Percentiles rank a stretch among this genome's conserved stretches.
Evolutionary conservation across 805 yeast species (phyloP).

Genomic region (Kuraishia borneana): DNA sequence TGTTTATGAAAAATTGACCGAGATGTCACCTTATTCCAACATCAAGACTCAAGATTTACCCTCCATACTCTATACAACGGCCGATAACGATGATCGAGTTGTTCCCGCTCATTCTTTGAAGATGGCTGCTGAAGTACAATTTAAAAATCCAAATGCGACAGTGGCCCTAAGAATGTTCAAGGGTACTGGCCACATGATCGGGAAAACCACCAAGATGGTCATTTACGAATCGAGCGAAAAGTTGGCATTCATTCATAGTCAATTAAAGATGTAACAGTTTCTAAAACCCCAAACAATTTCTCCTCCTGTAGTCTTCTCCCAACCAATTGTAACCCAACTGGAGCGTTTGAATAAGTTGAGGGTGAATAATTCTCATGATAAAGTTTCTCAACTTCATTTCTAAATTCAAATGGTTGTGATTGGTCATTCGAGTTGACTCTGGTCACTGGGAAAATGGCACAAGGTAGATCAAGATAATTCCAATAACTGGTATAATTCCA

Average conservation of each 20-base stretch:
- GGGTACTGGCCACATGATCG: slow-evolving; percentile 6
- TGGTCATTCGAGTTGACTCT: slow-evolving; percentile 25
- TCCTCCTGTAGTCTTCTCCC: slow-evolving; percentile 41
- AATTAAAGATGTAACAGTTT: background rate
- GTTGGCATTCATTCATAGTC: slow-evolving; percentile 3
- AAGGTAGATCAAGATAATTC: slow-evolving; percentile 59
- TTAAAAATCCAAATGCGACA: slow-evolving; percentile 1
- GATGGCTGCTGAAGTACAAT: slow-evolving; percentile 4
- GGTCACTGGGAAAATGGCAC: slow-evolving; percentile 45
- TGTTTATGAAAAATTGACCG: slow-evolving; percentile 1
- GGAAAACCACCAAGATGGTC: slow-evolving; percentile 4
- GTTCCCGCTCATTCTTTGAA: slow-evolving; percentile 6
- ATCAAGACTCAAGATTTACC: slow-evolving; percentile 3
- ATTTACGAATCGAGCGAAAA: slow-evolving; percentile 4
- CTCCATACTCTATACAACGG: slow-evolving; percentile 4
- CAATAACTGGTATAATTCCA: slow-evolving; percentile 69
- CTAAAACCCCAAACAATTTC: slow-evolving; percentile 21
- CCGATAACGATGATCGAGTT: slow-evolving; percentile 6
- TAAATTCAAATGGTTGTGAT: slow-evolving; percentile 18
- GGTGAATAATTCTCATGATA: slow-evolving; percentile 24
- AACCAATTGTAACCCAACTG: slow-evolving; percentile 28
- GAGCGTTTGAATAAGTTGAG: slow-evolving; percentile 25
- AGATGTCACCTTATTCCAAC: slow-evolving; percentile 4
- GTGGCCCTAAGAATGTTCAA: slow-evolving; percentile 3
- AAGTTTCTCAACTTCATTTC: slow-evolving; percentile 29